Conservation (phyloP, 2,329 filamentous ascomycete genomes). For the Cordyceps militaris region DNA sequence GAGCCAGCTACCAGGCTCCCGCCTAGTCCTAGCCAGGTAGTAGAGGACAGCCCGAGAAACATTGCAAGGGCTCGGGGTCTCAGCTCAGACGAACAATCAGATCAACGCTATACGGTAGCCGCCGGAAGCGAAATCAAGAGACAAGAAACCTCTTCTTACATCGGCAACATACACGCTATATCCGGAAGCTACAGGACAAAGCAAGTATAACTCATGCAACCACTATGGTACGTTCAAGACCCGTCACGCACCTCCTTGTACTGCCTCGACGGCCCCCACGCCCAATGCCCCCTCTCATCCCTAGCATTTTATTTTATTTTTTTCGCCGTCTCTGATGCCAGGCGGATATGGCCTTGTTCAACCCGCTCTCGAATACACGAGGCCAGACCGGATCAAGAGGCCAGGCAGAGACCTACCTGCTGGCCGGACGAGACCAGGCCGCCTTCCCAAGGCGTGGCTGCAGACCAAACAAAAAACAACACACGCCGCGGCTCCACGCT, state of each 20-base stretch:
- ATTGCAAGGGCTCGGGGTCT: background rate
- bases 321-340: background rate
- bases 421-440: conserved; percentile 8
- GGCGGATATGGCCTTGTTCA: background rate
- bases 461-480: background rate
- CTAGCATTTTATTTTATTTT: background rate
- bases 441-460: background rate
- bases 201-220: background rate
- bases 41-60: background rate
- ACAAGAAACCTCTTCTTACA: background rate
- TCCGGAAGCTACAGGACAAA: background rate
- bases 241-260: background rate
- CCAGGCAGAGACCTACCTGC: background rate
- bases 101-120: conserved; percentile 1
- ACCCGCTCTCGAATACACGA: background rate
- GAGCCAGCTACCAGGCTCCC: background rate
- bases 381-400: background rate
- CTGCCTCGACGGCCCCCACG: conserved; percentile 1
- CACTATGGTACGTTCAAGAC: conserved; percentile 5
- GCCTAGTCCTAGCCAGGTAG: background rate
- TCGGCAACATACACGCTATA: background rate
- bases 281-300: background rate
- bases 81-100: background rate
- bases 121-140: conserved; percentile 7
- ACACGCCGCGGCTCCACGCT: background rate